Evolutionary conservation across 2,329 filamentous ascomycete genomes (phyloP), one percentile per base, ranked within the genome.

Genomic region (Akanthomyces muscarius): DNA sequence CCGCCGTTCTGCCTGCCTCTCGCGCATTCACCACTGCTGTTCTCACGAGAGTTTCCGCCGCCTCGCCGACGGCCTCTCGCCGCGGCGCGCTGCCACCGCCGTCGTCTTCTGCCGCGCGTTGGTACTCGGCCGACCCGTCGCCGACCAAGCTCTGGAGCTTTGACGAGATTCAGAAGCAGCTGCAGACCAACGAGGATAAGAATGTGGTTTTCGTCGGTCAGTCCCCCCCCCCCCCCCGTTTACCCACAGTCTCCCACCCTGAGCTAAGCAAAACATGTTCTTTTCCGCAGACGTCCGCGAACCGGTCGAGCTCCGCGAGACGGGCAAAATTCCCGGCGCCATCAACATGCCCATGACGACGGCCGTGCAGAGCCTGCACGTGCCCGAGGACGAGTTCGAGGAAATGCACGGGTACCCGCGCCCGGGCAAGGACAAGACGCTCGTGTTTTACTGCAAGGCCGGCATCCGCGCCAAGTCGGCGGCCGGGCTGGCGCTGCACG

Each of bases 361-460:
- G 6, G 83, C 87, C 48, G 88, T 92, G 1, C 92, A 97, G 74
- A 89, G 89, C 64, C 87, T 96, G 70, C 89, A 92, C 74, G 82
- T 97, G 8, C 74, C 81, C 0, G 80, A 83, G 0, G 89, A 91
- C 14, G 92, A 97, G 66, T 98, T 98, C 72, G 84, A 90, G 72
- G 90, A 92, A 65, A 79, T 88, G 18, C 93, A 92, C 75, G 93
- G 92, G 4, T 96, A 90, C 71, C 77, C 82, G 64, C 89, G 91
- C 65, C 93, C 82, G 0, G 69, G 70, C 2, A 79, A 78, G 64
- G 80, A 85, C 51, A 73, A 75, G 38, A 80, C 85, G 67, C 74
- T 97, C 16, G 82, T 98, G 4, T 95, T 98, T 71, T 98, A 97
- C 76, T 99, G 95, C 78, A 96, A 92, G 78, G 88, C 93, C 0